Evolutionary conservation across 306 rosid species (phyloP), one percentile per base, ranked within the genome.

Genomic region (Mimosa pudica): DNA sequence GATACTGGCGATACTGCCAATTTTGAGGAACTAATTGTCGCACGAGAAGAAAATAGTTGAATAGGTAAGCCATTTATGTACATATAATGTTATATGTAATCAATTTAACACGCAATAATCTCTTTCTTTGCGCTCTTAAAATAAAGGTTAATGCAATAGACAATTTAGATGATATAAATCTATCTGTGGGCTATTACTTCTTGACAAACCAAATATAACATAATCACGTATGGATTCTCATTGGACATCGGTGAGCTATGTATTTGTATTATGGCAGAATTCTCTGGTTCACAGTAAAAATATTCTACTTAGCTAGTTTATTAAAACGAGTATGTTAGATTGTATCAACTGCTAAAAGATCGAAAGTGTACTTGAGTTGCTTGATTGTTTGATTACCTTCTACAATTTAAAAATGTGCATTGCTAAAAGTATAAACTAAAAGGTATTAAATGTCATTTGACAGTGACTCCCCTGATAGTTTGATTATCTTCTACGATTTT

Each of bases 11-110:
- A 79, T 75, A 85, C 74, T 45, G 85, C 65, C 61, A 78, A 82
- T 76, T 33, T 84, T 3, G 92, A 76, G 79, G 98, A 94, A 84
- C 98, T 94, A 57, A 94, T 94, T 46, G 98, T 94, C 36, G 92
- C 96, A 67, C 85, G 86, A 32, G 89, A 87, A 48, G 68, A 54
- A 44, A 64, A 54, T 58, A 51, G 70, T 57, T 70, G 81, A 70
- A 52, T 80, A 51, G 83, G 75, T 73, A 72, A 76, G 76, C 51
- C 41, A 74, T 62, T 10, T 32, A 4, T 62, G 17, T 55, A 55
- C 38, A 62, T 32, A 33, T 33, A 48, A 60, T 71, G 48, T 35
- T 48, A 33, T 65, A 42, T 83, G 83, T 51, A 51, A 69, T 80
- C 85, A 74, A 55, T 77, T 73, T 47, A 80, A 74, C 54, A 14